Percentiles rank a stretch among this genome's conserved stretches.
These are phyloP conservation scores for Calonectria multiphialidica DNA, from an alignment of 2,329 filamentous ascomycete species.

Conservation along the genomic window DNA sequence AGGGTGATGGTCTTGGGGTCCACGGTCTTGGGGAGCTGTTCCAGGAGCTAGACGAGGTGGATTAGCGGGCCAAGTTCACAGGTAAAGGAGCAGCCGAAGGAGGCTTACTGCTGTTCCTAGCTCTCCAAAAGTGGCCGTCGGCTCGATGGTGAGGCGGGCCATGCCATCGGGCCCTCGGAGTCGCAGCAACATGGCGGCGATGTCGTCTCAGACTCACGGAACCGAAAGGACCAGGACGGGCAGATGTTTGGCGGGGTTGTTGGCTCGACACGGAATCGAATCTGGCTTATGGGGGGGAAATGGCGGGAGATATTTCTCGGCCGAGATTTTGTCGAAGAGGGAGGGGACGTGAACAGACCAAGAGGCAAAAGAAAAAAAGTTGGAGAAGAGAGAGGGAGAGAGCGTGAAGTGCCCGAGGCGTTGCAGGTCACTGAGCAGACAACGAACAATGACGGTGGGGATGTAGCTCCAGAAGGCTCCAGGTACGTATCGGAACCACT, in stretches of 20 bases:
- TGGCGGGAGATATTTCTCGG: background rate
- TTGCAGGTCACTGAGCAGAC: conserved; percentile 21
- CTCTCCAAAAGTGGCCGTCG: conserved; percentile 78
- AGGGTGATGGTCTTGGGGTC: conserved; percentile 71
- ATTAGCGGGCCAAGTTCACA: conserved; percentile 27
- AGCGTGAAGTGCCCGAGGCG: conserved; percentile 17
- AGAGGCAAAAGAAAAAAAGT: background rate
- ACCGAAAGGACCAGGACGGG: background rate
- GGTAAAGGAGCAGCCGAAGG: background rate
- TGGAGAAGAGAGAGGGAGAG: background rate
- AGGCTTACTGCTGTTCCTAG: conserved; percentile 64
- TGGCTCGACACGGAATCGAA: background rate
- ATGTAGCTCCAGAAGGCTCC: conserved; percentile 21
- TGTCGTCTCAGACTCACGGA: conserved; percentile 7
- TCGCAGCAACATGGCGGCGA: conserved; percentile 79
- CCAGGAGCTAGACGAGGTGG: conserved; percentile 60
- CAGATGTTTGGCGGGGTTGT: conserved; percentile 15
- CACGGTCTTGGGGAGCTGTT: conserved; percentile 71
- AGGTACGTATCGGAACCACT: conserved; percentile 15
- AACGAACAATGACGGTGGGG: conserved; percentile 24
- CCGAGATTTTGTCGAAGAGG: background rate
- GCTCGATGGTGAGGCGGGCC: conserved; percentile 84
- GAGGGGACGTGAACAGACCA: background rate
- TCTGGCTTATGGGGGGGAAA: background rate
- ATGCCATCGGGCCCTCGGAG: conserved; percentile 94